phyloP scores from a whole-genome alignment of 139 green algal species.

The Volvox reticuliferus region DNA sequence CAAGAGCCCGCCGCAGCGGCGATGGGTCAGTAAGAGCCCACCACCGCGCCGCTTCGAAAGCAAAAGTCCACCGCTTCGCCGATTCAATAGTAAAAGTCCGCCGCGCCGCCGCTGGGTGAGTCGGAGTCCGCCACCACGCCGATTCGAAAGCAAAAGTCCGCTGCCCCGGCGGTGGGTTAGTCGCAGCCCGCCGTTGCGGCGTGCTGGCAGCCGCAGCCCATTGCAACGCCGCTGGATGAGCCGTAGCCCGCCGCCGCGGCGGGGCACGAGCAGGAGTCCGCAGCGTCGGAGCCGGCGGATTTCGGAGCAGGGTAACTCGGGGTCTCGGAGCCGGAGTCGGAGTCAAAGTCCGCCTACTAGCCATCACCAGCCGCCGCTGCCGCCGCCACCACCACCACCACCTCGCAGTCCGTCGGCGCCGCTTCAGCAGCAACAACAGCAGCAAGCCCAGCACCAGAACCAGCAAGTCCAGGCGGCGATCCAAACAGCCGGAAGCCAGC shows the following conservation, averaged over 20 bases:
- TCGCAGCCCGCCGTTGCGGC: neutral
- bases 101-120: conserved; percentile 17
- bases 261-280: neutral
- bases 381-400: neutral
- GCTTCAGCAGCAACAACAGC: conserved; percentile 19
- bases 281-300: neutral
- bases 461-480: neutral
- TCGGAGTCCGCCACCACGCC: conserved; percentile 14
- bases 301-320: neutral
- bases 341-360: neutral
- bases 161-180: neutral
- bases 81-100: conserved; percentile 33
- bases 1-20: conserved; percentile 40
- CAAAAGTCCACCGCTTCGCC: conserved; percentile 24
- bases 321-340: conserved; percentile 5
- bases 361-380: neutral
- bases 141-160: conserved; percentile 22
- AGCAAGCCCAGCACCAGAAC: neutral
- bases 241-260: conserved; percentile 1
- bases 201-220: conserved; percentile 1
- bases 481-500: no score
- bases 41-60: conserved; percentile 19
- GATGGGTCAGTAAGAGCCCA: conserved; percentile 40
- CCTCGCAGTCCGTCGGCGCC: neutral
- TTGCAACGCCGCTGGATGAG: neutral